These are phyloP conservation scores for Begonia peltatifolia DNA, from an alignment of 306 rosid species.

Conservation along the genomic window DNA sequence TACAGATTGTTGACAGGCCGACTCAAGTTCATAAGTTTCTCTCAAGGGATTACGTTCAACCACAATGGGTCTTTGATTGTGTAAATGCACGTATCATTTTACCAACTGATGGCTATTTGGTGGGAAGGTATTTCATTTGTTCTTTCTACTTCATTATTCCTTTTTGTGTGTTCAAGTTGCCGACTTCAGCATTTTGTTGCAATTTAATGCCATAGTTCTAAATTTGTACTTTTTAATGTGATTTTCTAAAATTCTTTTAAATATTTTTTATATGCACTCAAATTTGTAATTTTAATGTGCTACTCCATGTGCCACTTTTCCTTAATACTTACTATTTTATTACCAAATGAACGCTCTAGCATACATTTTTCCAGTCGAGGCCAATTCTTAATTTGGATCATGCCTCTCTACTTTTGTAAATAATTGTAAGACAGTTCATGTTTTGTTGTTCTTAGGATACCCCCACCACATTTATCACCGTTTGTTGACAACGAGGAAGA, in stretches of 20 bases:
- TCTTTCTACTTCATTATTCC: neutral
- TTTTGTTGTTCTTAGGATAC: slow-evolving; percentile 31
- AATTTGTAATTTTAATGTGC: too few relatives aligned
- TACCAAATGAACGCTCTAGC: too few relatives aligned
- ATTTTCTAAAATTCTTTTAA: too few relatives aligned
- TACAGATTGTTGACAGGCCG: slow-evolving; percentile 78
- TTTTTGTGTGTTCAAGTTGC: too few relatives aligned
- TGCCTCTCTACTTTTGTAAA: neutral
- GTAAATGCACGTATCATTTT: slow-evolving; percentile 65
- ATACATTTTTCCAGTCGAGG: too few relatives aligned
- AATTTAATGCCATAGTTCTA: too few relatives aligned
- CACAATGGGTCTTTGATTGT: slow-evolving; percentile 89
- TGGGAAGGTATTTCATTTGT: slow-evolving; percentile 53
- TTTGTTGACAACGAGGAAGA: slow-evolving; percentile 66
- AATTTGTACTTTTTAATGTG: too few relatives aligned
- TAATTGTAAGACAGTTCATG: neutral
- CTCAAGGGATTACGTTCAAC: slow-evolving; percentile 84
- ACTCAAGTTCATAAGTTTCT: slow-evolving; percentile 50
- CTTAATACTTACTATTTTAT: too few relatives aligned
- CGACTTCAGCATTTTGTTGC: too few relatives aligned
- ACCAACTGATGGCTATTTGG: slow-evolving; percentile 60
- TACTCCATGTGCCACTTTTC: too few relatives aligned
- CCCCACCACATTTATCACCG: slow-evolving; percentile 92
- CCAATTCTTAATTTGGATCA: neutral
- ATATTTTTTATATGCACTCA: too few relatives aligned